Evolutionary conservation across 2,329 filamentous ascomycete genomes (phyloP), one percentile per base, ranked within the genome.

Genomic region (Botrytis porri): DNA sequence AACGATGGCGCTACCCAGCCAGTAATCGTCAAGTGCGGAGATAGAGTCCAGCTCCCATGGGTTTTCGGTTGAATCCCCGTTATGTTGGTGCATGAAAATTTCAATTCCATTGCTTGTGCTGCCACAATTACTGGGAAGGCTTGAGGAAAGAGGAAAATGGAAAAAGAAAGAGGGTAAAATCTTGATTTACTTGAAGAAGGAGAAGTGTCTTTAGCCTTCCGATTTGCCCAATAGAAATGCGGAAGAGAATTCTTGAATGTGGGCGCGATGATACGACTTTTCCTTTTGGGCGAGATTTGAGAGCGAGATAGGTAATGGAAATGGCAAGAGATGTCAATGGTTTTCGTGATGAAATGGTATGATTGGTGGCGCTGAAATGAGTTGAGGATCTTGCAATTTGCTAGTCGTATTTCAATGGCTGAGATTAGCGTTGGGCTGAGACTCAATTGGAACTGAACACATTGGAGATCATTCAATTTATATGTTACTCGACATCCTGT

Each of bases 341-440:
- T 69, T 69, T 57, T 69, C 48, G 48, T 59, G n/a, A 69, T 59
- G 48, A 57, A 16, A 69, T 69, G n/a, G 35, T 59, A 32, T 69
- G 65, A 69, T 69, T 69, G 48, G 65, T 57, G 65, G 65, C 65
- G 65, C 25, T 25, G 51, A 43, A 41, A 22, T 41, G 35, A 57
- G 35, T 69, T 20, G 65, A 69, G n/a, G 48, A 16, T 67, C 48
- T 57, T 57, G 16, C 35, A 25, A 29, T 41, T 57, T 67, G 65
- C 32, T 29, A 57, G n/a, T 43, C n/a, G 48, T 41, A 67, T 57
- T 32, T 67, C 35, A 32, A 57, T 67, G 35, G 48, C 29, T 41
- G n/a, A 37, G 35, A 37, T 59, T 32, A 32, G 48, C 54, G 37
- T 57, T 57, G 48, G 65, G 65, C 65, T 69, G 48, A 57, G 65